Percentiles rank a stretch among this genome's conserved stretches.
Evolutionary conservation across 768 basidiomycete species (phyloP).

Genomic region (Tubosaeta brunneosetosa): DNA sequence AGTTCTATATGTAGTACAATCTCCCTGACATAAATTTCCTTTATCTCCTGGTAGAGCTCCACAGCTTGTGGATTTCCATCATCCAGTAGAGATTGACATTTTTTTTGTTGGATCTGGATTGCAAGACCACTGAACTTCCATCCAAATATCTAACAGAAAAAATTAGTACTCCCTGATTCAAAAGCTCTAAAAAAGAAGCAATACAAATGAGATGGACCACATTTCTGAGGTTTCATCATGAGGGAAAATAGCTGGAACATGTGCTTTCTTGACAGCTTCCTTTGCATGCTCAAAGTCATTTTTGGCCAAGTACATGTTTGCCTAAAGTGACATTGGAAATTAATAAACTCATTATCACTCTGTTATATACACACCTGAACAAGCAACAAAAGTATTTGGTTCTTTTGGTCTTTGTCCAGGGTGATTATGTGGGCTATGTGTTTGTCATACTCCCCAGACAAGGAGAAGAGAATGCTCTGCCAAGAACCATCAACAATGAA

Average conservation of each 20-base stretch:
- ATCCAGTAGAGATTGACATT: slow-evolving; percentile 6
- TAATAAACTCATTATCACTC: background rate
- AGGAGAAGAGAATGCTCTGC: slow-evolving; percentile 12
- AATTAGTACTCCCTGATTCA: background rate
- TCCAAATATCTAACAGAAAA: slow-evolving; percentile 11
- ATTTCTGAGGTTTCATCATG: slow-evolving; percentile 13
- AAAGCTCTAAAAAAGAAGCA: background rate
- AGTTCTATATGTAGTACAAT: slow-evolving; percentile 12
- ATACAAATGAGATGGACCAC: slow-evolving; percentile 12
- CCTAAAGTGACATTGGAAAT: background rate
- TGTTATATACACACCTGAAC: slow-evolving; percentile 7
- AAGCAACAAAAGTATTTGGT: slow-evolving; percentile 4
- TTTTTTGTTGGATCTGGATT: slow-evolving; percentile 13
- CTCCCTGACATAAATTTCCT: slow-evolving; percentile 6
- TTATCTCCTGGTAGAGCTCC: slow-evolving; percentile 7
- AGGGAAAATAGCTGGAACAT: slow-evolving; percentile 11
- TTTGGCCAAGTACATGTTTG: slow-evolving; percentile 12
- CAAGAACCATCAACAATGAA: background rate
- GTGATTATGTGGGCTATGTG: background rate
- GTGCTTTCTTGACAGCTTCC: slow-evolving; percentile 5
- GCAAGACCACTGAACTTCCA: slow-evolving; percentile 19
- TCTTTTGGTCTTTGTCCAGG: background rate
- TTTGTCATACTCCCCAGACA: slow-evolving; percentile 5
- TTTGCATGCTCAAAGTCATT: slow-evolving; percentile 4
- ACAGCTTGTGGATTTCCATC: slow-evolving; percentile 2